Evolutionary conservation across 441 rosid species (phyloP), one percentile per base, ranked within the genome.

Genomic region (Breynia disticha): DNA sequence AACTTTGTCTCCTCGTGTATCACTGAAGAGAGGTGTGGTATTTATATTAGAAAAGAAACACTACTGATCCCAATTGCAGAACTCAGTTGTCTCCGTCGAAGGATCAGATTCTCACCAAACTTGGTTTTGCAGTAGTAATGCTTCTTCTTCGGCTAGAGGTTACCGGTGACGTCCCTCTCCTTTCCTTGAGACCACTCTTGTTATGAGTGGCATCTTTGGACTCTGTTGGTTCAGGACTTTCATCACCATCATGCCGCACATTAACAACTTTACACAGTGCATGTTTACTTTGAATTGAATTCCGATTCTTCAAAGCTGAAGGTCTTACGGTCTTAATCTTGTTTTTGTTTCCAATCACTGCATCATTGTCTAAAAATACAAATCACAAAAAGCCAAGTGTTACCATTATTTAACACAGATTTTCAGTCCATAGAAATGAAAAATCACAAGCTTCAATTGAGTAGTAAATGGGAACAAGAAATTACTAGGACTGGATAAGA

Each of bases 401-500:
- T 18, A 56, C 39, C 35, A 28, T 11, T 9, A 6, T 41, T 41
- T 41, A 41, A 41, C 44, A 11, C 15, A 11, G 10, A 11, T 41
- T 41, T 3, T 37, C 7, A 37, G 6, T 41, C 7, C 44, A 41
- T 41, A 11, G 44, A 41, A 41, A 0, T 48, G 43, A 46, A 4
- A 10, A 54, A 32, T 3, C 16, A 21, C 19, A 44, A 19, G 11
- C 16, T 2, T 16, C 15, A 13, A 59, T 20, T 5, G 22, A 7
- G 52, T 4, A 38, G 9, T 7, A 9, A 47, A 15, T 0, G 0
- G 42, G 42, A 19, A 7, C 46, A 7, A 7, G 7, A n/a, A 47
- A 48, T 60, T 67, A 79, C 90, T 79, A 22, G 82, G 86, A 65
- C 90, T 83, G 24, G 86, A 83, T 52, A 83, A 35, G 52, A 83